Evolutionary conservation across 164 flowering plant genomes (phyloP), one percentile per base, ranked within the genome.

Genomic region (Stephania yunnanensis): DNA sequence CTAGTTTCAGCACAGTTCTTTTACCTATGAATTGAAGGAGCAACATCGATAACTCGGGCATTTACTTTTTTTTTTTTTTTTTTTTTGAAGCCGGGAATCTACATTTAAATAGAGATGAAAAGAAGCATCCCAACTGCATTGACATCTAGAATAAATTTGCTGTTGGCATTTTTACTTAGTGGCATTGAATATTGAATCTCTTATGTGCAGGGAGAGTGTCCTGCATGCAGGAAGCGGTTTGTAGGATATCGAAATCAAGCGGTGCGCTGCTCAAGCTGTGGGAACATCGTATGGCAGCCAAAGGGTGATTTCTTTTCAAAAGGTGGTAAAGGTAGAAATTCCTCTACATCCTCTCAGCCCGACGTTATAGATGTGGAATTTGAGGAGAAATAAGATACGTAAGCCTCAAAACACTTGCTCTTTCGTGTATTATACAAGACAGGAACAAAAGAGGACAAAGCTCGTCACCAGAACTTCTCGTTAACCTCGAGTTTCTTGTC

Each of bases 241-340:
- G 76, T 82, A 72, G 99, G 97, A 22, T 79, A 81, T 78, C 86
- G 85, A 76, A 90, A 78, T 77, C 97, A 89, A 84, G 80, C 88
- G 7, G 82, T 91, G 71, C 85, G 85, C 8, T 95, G 99, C 75
- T 58, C 83, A 1, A 79, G 90, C 75, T 95, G 99, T 82, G 91
- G 95, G 31, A 93, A 89, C 81, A 87, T 83, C 42, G 99, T 95
- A 44, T 93, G 99, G 97, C 95, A 93, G 69, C 97, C 97, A 42
- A 83, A 81, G 52, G 52, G 67, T 10, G 90, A 89, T 74, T 79
- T 79, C 81, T 88, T 81, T 76, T 84, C 91, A 13, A 80, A 82
- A 45, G 89, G 89, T 53, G 76, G 83, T 48, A 71, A 74, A 76
- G 82, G 86, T 44, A 22, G 63, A 3, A 25, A 68, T 9, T 45